Evolutionary conservation across 805 yeast species (phyloP), one percentile per base, ranked within the genome.

Genomic region (Saturnispora kantuleensis): DNA sequence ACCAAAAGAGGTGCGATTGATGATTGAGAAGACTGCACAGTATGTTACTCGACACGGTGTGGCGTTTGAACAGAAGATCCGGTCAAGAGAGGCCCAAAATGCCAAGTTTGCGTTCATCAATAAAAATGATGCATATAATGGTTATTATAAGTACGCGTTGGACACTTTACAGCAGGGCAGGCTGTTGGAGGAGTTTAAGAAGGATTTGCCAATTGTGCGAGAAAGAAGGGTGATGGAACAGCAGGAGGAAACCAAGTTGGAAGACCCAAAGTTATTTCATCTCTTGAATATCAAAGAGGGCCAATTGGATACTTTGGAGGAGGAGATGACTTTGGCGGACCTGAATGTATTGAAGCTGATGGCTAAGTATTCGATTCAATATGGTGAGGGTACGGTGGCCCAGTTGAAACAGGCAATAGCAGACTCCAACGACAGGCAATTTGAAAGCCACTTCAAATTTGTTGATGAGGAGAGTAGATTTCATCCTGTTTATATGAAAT

Each of bases 31-130:
- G 55, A 84, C 95, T 0, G 87, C 81, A 0, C 74, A 67, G 3
- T 85, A 81, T 54, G 86, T 88, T 5, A 52, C 64, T 28, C 68
- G 82, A 49, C 83, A 85, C 55, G 96, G 95, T 0, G 54, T 58
- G 1, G 65, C 73, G 1, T 84, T 86, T 61, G 93, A 81, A 53
- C 65, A 66, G 9, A 65, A 82, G 41, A 70, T 85, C 46, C 62
- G 63, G 13, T 62, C 62, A 32, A 66, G 63, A 32, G 78, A 79
- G 50, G 59, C 65, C 12, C 58, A 63, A 5, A 70, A 70, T 41
- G 67, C 68, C 29, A 76, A 78, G 56, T 84, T 87, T 59, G 65
- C 73, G n/a, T 89, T 89, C 55, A 59, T 88, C 5, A 58, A 68
- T 15, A 68, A 67, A 1, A 66, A 62, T 2, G 76, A 83, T 59